Base-by-base conservation (phyloP, 345 rosid genomes). In the Lumnitzera racemosa region DNA sequence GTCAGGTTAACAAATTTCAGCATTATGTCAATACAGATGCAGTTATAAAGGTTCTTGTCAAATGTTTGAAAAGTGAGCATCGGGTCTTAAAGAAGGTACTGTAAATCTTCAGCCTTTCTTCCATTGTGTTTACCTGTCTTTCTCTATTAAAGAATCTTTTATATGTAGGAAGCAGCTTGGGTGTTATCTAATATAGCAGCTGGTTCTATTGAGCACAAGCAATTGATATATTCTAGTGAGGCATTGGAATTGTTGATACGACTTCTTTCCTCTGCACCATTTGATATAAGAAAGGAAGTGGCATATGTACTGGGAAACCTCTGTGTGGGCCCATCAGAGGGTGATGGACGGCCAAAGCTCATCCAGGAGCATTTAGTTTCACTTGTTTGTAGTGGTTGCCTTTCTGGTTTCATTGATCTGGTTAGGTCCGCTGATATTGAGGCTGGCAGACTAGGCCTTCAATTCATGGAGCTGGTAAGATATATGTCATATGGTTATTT, bases 401-500 rank as follows among this genome's bases (percentile, higher is more conserved):
- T 94, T 55, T 69, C 85, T 7, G 92, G 95, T 70, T 94, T 88
- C 67, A 79, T 94, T 29, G 95, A 83, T 67, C 69, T 94, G 77
- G 85, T 88, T 53, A 84, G 96, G 67, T 86, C 96, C 62, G 88
- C 88, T 24, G 99, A 94, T 69, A 74, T 65, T 0, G 97, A 90
- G 63, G 92, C 92, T 70, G 91, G 91, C 67, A 76, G 85, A 71
- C 75, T 94, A 54, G 99, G 99, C 48, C 91, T 94, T 80, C 99
- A 90, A 43, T 94, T 94, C 71, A 80, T 90, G 61, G 99, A 94
- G 70, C 82, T 94, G 89, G 99, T 94, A 80, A 84, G 87, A 70
- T 27, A 51, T 58, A 41, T 36, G 60, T 12, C 48, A 12, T 57
- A 16, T 36, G 1, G 10, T 4, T 36, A 36, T 36, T 36, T 36